These are phyloP conservation scores for Gynandropsis gynandra DNA, from an alignment of 345 rosid species.

Conservation along the genomic window DNA sequence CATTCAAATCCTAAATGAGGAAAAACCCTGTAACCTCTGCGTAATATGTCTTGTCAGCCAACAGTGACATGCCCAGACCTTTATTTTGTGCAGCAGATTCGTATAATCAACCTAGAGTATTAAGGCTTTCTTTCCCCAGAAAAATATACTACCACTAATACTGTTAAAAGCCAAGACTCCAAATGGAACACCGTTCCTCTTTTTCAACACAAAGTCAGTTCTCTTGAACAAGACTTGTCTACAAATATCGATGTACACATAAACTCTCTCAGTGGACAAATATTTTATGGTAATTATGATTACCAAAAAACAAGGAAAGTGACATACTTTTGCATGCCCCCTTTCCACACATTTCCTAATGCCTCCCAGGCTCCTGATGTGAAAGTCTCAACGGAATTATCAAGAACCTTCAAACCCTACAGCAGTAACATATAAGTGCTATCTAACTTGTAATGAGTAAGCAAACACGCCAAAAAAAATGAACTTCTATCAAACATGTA, in stretches of 20 bases:
- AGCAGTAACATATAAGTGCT: constrained; percentile 1
- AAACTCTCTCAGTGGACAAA: too few species aligned
- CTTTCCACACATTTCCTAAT: constrained; percentile 74
- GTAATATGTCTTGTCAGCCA: background rate
- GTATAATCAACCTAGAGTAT: constrained; percentile 21
- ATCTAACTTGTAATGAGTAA: background rate
- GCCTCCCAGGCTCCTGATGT: constrained; percentile 99
- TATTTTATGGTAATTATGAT: too few species aligned
- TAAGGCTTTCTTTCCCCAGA: background rate
- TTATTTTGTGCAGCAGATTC: constrained; percentile 57
- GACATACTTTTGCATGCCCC: constrained; percentile 79
- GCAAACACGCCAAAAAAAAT: constrained; percentile 7
- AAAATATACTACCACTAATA: background rate
- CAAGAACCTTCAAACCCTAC: constrained; percentile 87
- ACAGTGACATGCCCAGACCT: background rate
- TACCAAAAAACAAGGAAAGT: background rate
- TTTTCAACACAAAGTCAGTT: background rate
- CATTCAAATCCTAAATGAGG: background rate
- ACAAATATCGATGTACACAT: too few species aligned
- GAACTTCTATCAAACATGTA: background rate
- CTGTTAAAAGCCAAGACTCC: background rate
- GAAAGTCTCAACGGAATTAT: constrained; percentile 82
- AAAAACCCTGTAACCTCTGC: constrained; percentile 19
- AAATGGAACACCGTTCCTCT: constrained; percentile 8
- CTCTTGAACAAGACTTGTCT: too few species aligned